Percentiles rank a stretch among this genome's conserved stretches.
These are phyloP conservation scores for Neurospora crassa DNA, from an alignment of 2,329 filamentous ascomycete species.

Conservation along the genomic window DNA sequence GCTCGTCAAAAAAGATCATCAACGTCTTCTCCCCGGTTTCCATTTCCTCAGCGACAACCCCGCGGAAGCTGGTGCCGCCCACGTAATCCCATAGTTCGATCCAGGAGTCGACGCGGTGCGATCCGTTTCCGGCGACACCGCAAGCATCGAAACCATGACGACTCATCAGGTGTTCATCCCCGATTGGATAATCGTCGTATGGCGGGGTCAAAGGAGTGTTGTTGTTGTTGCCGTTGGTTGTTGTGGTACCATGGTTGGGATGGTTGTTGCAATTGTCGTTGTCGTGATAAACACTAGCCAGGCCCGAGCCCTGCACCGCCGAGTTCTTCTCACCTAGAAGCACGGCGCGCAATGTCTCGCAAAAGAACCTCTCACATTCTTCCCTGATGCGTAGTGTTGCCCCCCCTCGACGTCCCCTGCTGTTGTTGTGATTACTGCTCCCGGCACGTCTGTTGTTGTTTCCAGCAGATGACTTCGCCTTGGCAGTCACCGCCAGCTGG, in stretches of 20 bases:
- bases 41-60: slow-evolving; percentile 62
- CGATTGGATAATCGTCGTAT: slow-evolving; percentile 29
- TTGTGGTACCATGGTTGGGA: slow-evolving; percentile 6
- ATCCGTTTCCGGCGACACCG: slow-evolving; percentile 7
- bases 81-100: slow-evolving; percentile 80
- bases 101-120: slow-evolving; percentile 46
- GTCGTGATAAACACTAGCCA: slow-evolving; percentile 50
- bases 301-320: slow-evolving; percentile 71
- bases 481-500: slow-evolving; percentile 55
- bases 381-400: slow-evolving; percentile 93
- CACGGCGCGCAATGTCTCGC: slow-evolving; percentile 84
- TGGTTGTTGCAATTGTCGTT: slow-evolving; percentile 6
- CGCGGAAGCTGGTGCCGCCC: slow-evolving; percentile 74
- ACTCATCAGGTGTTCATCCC: slow-evolving; percentile 15
- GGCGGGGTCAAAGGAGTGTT: slow-evolving; percentile 38
- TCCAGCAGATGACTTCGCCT: slow-evolving; percentile 33
- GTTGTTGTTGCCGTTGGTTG: slow-evolving; percentile 8
- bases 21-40: slow-evolving; percentile 57
- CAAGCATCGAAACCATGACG: slow-evolving; percentile 14
- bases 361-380: slow-evolving; percentile 99
- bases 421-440: slow-evolving; percentile 24
- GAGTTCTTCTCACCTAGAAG: slow-evolving; percentile 92
- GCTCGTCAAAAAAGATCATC: slow-evolving; percentile 77
- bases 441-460: slow-evolving; percentile 12
- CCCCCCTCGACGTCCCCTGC: slow-evolving; percentile 65